Percentiles rank a stretch among this genome's conserved stretches.
phyloP scores from a whole-genome alignment of 2,329 filamentous ascomycete species.

The Paraphoma chrysanthemicola region DNA sequence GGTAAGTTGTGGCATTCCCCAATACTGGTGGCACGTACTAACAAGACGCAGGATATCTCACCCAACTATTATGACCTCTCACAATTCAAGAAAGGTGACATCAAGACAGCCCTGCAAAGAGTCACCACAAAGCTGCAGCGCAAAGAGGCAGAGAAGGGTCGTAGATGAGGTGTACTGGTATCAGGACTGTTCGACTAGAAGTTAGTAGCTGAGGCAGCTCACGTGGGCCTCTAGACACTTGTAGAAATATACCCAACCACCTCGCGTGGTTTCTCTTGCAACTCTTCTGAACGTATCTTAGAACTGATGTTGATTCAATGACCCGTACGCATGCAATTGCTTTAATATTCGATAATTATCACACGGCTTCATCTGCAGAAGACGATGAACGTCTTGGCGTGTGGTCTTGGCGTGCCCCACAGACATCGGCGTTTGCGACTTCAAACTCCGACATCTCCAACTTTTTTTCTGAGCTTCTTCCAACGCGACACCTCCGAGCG shows the following conservation, averaged over 20 bases:
- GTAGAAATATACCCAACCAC: neutral
- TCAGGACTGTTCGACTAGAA: neutral
- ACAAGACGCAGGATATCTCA: slow-evolving; percentile 76
- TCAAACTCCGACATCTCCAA: slow-evolving; percentile 33
- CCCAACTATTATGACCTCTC: slow-evolving; percentile 89
- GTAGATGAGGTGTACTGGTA: slow-evolving; percentile 5
- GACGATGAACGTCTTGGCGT: neutral
- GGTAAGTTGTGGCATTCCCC: slow-evolving; percentile 59
- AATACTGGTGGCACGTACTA: slow-evolving; percentile 6
- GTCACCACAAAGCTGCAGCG: slow-evolving; percentile 62
- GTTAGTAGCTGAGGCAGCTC: neutral
- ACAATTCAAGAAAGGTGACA: slow-evolving; percentile 82
- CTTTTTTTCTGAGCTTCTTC: slow-evolving; percentile 33
- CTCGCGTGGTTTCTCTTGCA: too few relatives aligned
- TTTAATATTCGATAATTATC: too few relatives aligned
- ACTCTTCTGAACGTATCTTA: too few relatives aligned
- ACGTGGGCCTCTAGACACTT: neutral
- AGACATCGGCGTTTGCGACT: slow-evolving; percentile 14
- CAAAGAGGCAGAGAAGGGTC: slow-evolving; percentile 51
- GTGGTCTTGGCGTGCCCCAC: slow-evolving; percentile 13
- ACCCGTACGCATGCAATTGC: too few relatives aligned
- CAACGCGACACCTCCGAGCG: slow-evolving; percentile 17
- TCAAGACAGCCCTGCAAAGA: slow-evolving; percentile 70
- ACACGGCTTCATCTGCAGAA: too few relatives aligned
- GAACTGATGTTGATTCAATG: too few relatives aligned